A percentile compares a stretch with the other conserved stretches of the same genome.
phyloP scores from a whole-genome alignment of 1,139 yeast species.

The Pichia cactophila region DNA sequence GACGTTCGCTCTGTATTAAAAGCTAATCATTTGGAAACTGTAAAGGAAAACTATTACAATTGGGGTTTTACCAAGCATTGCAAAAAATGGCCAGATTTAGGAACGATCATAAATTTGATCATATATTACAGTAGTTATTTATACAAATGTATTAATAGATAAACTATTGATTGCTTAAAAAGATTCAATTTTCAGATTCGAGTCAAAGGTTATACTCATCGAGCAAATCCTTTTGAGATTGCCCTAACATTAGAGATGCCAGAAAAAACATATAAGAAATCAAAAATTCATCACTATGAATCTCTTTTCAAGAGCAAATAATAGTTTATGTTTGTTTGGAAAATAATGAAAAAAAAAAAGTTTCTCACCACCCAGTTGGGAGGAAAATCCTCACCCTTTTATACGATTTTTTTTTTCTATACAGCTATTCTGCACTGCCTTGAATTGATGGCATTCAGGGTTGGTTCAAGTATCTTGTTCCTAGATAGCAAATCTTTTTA shows the following conservation, averaged over 20 bases:
- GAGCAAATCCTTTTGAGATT: conserved; percentile 33
- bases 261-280: conserved; percentile 40
- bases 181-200: conserved; percentile 34
- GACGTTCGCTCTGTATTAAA: no score
- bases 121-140: not conserved
- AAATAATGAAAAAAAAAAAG: no score
- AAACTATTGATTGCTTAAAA: not conserved
- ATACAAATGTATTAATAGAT: not conserved
- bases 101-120: no score
- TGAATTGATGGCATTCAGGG: not conserved
- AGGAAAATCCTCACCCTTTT: not conserved
- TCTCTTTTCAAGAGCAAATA: not conserved
- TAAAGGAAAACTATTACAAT: no score
- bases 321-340: not conserved
- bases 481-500: not conserved
- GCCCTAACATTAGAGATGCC: conserved; percentile 71
- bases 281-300: conserved; percentile 13
- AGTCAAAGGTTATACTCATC: conserved; percentile 54
- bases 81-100: no score
- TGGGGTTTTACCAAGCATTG: no score
- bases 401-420: not conserved
- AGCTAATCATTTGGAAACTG: no score
- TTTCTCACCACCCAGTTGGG: no score
- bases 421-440: not conserved
- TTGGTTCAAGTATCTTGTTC: not conserved